Evolutionary conservation across 768 basidiomycete genomes (phyloP), one percentile per base, ranked within the genome.

Genomic region (Tulasnella sp.): DNA sequence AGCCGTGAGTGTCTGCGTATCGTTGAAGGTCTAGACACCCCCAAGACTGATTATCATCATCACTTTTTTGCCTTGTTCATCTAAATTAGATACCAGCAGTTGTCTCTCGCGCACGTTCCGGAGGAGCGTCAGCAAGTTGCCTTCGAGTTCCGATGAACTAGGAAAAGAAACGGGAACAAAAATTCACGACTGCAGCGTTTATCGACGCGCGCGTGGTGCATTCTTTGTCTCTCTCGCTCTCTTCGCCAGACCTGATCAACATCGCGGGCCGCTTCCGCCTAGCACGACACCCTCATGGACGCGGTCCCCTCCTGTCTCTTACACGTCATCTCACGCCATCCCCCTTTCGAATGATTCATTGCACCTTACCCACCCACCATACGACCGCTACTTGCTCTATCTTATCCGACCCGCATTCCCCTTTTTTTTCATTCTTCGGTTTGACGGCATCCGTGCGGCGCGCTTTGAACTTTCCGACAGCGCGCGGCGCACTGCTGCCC

Each of bases 101-200:
- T 98, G 74, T 93, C 92, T 5, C 87, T 98, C 78, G 87, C 87
- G 44, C 94, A 97, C 82, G 88, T 94, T 67, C 91, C 92, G 20
- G 91, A 93, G 82, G 86, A 87, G 55, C 61, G 89, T 89, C 77
- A 92, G 88, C 82, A 90, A 92, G 39, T 90, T 20, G 61, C 89
- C 81, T 95, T 96, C 81, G 95, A 97, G 86, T 92, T 97, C 85
- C 92, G 95, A 79, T 95, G 79, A 86, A 86, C 32, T 42, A 20
- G 35, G 20, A 20, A 42, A 16, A 16, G 10, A 37, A 71, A 72
- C 39, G 70, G 44, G 44, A 44, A 18, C 44, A 44, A 44, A 44
- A 44, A 10, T 44, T 44, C 44, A 44, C 44, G 44, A 44, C 44
- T 44, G 13, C 44, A 44, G 44, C 44, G 44, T 44, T 40, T 40